phyloP scores from a whole-genome alignment of 768 basidiomycete species.

The Melanogaster broomeanus region DNA sequence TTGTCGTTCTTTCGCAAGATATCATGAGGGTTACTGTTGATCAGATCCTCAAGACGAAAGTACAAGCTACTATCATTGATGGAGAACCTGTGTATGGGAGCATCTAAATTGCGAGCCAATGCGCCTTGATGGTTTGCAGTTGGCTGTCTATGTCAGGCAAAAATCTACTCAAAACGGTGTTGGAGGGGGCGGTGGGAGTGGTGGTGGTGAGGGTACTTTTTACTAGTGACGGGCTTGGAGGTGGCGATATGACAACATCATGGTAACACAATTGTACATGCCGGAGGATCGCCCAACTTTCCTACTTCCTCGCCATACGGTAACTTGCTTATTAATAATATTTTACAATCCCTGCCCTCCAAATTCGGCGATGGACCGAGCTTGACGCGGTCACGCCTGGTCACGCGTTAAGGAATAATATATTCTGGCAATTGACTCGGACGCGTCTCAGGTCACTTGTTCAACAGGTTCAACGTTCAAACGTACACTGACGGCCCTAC shows the following conservation, averaged over 20 bases:
- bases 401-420: too few species aligned
- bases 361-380: constrained; percentile 13
- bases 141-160: not conserved
- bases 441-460: constrained; percentile 5
- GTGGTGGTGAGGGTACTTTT: not conserved
- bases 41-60: constrained; percentile 66
- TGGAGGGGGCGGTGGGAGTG: not conserved
- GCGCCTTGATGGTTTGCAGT: not conserved
- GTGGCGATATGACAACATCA: too few species aligned
- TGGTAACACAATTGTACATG: too few species aligned
- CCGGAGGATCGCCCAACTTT: too few species aligned
- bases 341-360: too few species aligned
- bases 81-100: constrained; percentile 54
- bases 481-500: not conserved
- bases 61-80: constrained; percentile 78
- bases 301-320: too few species aligned
- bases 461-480: not conserved
- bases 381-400: constrained; percentile 26
- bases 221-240: too few species aligned
- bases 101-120: constrained; percentile 21
- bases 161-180: not conserved
- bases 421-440: not conserved
- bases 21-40: constrained; percentile 66
- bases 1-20: constrained; percentile 79
- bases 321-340: too few species aligned